Base-by-base conservation (phyloP, 2,329 filamentous ascomycete species). In the Sclerotinia trifoliorum region DNA sequence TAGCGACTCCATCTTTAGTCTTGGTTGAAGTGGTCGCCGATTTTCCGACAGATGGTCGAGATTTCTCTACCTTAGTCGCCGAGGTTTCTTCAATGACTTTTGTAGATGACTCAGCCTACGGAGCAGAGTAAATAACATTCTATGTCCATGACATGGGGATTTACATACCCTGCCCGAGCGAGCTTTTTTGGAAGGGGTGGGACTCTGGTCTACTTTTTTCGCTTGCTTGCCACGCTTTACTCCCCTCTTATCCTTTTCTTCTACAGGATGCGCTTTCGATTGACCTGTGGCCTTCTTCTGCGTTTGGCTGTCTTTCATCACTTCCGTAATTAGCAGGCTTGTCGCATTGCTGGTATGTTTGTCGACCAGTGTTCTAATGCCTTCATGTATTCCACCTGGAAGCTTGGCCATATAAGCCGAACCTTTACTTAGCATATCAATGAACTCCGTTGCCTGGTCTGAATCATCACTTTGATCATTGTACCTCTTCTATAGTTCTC, bases 361-460 rank as follows among this genome's bases (percentile, higher is more conserved):
- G 10, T 64, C 24, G 8, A 54, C 48, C 42, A 24, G n/a, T 21
- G 10, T n/a, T 54, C 19, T 29, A n/a, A 64, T 64, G 15, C 8
- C 26, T 21, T 54, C 17, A 35, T 26, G 61, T 24, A 64, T 54
- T 4, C 42, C 32, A 1, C 6, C 49, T n/a, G 61, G 48, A 2
- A 65, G 63, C 2, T 39, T 56, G 8, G 39, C 19, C 63, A 65
- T 57, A 17, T 24, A 65, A 24, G 52, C 32, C 21, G 63, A 65
- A 17, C 63, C 63, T 46, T 46, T 65, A 21, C 15, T 58, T 5
- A 65, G 2, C 21, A 65, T 49, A 24, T 58, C 24, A 21, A 17
- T 10, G 1, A 42, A 13, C 7, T 13, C 1, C 13, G 21, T 55
- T 1, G 32, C 8, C 10, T 29, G 48, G 2, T 56, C 10, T 7